Conservation (phyloP, 768 basidiomycete species). For the Lenzites betulinus region DNA sequence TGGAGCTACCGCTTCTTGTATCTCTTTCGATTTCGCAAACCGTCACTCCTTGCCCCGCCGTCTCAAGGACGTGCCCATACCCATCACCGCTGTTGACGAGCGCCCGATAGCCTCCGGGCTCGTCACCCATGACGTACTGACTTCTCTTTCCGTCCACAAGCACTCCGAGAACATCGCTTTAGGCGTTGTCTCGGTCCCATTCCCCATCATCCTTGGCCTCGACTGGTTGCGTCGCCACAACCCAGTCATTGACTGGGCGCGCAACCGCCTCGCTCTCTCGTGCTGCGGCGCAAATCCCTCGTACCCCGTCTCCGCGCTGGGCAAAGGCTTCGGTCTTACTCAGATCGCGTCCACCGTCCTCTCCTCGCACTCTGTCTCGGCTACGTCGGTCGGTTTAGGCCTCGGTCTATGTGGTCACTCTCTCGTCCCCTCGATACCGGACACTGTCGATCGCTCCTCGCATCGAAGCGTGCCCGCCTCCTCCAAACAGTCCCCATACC, state of each 20-base stretch:
- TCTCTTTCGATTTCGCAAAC: slow-evolving; percentile 37
- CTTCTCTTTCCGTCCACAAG: slow-evolving; percentile 27
- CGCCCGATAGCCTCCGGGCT: slow-evolving; percentile 38
- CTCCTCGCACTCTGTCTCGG: background rate
- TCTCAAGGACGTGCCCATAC: slow-evolving; percentile 31
- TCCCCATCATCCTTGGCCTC: slow-evolving; percentile 41
- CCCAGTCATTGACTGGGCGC: slow-evolving; percentile 37
- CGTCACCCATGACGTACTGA: slow-evolving; percentile 38
- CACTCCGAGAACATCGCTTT: slow-evolving; percentile 34
- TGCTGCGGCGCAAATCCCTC: slow-evolving; percentile 24
- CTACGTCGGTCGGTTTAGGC: slow-evolving; percentile 31
- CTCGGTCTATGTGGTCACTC: slow-evolving; percentile 17
- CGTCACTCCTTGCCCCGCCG: slow-evolving; percentile 35
- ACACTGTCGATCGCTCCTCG: background rate
- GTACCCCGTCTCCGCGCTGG: slow-evolving; percentile 23
- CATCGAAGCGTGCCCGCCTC: background rate
- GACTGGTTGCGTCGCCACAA: slow-evolving; percentile 41
- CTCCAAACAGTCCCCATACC: background rate
- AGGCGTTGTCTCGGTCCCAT: slow-evolving; percentile 35
- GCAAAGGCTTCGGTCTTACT: slow-evolving; percentile 32
- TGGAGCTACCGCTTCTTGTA: slow-evolving; percentile 39
- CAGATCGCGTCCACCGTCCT: background rate
- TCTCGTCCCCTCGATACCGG: background rate
- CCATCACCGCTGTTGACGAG: slow-evolving; percentile 41
- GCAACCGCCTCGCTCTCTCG: slow-evolving; percentile 29